Percentiles rank a stretch among this genome's conserved stretches.
phyloP scores from a whole-genome alignment of 2,329 filamentous ascomycete genomes.

The Pleurostoma richardsiae region DNA sequence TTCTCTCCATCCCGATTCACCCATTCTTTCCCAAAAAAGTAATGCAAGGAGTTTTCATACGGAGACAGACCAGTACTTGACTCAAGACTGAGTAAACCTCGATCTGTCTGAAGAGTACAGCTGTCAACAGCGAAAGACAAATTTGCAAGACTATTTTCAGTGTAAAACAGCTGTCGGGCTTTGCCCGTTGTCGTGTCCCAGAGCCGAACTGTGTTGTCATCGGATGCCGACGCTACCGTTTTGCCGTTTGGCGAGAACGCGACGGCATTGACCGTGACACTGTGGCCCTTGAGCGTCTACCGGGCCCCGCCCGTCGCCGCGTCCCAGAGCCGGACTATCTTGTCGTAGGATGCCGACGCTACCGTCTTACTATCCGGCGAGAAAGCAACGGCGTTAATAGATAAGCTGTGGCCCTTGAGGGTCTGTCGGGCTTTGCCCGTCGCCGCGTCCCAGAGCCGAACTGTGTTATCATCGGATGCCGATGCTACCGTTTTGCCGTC shows the following conservation, averaged over 20 bases:
- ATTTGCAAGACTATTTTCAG: background rate
- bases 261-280: background rate
- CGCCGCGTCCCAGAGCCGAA: constrained; percentile 2
- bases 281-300: constrained; percentile 13
- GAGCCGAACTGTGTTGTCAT: constrained; percentile 1
- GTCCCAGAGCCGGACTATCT: constrained; percentile 2
- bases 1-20: constrained; percentile 2
- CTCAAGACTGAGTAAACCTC: background rate
- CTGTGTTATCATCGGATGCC: constrained; percentile 5
- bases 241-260: constrained; percentile 3
- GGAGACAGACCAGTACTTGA: background rate
- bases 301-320: background rate
- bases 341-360: constrained; percentile 1
- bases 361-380: constrained; percentile 1
- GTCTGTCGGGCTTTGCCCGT: constrained; percentile 4
- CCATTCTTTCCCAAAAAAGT: constrained; percentile 1
- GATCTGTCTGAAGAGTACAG: background rate
- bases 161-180: background rate
- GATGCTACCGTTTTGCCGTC: constrained; percentile 8
- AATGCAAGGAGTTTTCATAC: background rate
- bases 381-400: constrained; percentile 1
- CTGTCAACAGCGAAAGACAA: background rate
- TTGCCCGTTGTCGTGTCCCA: constrained; percentile 3
- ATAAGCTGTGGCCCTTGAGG: constrained; percentile 10
- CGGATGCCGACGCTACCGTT: constrained; percentile 1